Evolutionary conservation across 108 stramenopile genomes (phyloP).

Genomic region (Nannochloropsis gaditana): DNA sequence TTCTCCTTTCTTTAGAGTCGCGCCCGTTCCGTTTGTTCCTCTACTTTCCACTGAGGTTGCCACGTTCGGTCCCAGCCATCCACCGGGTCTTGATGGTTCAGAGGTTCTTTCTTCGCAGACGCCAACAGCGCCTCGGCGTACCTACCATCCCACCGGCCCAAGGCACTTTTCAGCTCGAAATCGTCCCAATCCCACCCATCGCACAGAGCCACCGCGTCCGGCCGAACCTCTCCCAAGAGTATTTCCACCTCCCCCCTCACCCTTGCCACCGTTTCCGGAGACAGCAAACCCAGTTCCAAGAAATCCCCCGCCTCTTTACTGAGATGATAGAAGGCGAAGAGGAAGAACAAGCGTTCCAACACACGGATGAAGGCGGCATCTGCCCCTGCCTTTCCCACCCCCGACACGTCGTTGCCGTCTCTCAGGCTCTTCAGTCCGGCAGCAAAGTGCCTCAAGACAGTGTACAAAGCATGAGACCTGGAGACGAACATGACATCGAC

Average conservation of each 20-base stretch:
- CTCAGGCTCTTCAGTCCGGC: not conserved
- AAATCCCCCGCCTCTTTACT: slow-evolving; percentile 5
- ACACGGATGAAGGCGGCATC: not conserved
- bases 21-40: not conserved
- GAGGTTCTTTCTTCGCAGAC: not conserved
- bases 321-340: not conserved
- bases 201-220: not conserved
- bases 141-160: not conserved
- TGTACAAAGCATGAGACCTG: not conserved
- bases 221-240: not conserved
- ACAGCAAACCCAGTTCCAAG: not conserved
- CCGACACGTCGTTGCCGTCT: not conserved
- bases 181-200: not conserved
- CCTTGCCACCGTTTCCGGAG: not conserved
- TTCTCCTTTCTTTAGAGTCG: not conserved
- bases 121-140: not conserved
- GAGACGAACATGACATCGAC: not conserved
- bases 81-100: not conserved
- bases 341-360: slow-evolving; percentile 13
- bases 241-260: not conserved
- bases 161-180: not conserved
- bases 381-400: not conserved
- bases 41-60: not conserved
- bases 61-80: not conserved
- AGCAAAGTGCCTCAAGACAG: not conserved